phyloP scores from a whole-genome alignment of 73 alveolate species.

The Durusdinium trenchii region DNA sequence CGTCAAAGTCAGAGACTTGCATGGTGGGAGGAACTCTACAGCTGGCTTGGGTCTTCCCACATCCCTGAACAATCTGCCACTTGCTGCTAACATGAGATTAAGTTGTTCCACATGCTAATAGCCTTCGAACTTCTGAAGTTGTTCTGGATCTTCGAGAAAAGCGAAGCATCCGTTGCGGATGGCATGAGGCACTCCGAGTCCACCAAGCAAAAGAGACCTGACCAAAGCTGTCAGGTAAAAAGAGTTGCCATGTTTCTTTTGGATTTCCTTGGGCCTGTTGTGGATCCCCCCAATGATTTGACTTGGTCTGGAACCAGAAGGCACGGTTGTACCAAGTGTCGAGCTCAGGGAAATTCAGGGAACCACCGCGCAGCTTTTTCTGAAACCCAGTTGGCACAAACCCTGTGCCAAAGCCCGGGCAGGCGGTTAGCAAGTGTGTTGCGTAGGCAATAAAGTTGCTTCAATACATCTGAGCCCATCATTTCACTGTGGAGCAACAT shows the following conservation, averaged over 20 bases:
- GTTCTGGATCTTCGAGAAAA: slow-evolving; percentile 96
- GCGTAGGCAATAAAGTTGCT: too few species aligned
- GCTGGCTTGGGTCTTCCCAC: not conserved
- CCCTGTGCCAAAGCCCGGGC: too few species aligned
- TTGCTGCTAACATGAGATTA: not conserved
- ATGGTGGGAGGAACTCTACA: not conserved
- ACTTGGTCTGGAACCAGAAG: too few species aligned
- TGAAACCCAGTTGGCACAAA: too few species aligned
- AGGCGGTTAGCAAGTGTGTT: too few species aligned
- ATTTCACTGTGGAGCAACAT: too few species aligned
- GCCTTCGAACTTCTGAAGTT: slow-evolving; percentile 46
- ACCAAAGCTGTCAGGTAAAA: not conserved
- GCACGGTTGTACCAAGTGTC: too few species aligned
- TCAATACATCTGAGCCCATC: too few species aligned
- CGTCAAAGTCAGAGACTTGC: not conserved
- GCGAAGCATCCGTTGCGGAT: slow-evolving; percentile 97
- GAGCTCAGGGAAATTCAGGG: too few species aligned
- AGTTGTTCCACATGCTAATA: not conserved
- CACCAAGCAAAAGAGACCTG: slow-evolving; percentile 97
- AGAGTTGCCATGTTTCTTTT: not conserved
- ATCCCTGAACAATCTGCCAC: not conserved
- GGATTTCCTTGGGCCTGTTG: too few species aligned
- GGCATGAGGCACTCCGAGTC: slow-evolving; percentile 97
- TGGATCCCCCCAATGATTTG: too few species aligned
- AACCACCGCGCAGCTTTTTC: too few species aligned